Evolutionary conservation across 1,139 yeast species (phyloP).

Genomic region (Williopsis jadinii): DNA sequence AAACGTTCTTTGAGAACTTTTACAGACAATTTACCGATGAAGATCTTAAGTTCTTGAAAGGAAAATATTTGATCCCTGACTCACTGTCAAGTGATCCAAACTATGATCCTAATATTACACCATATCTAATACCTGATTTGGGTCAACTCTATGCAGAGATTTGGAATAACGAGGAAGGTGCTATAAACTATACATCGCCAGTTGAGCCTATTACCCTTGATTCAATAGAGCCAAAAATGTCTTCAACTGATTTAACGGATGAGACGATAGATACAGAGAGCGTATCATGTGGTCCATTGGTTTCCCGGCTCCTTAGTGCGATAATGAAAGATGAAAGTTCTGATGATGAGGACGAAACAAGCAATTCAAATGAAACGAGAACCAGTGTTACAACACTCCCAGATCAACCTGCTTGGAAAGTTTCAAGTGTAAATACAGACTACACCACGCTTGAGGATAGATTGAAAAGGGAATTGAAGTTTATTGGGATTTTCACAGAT

Average conservation of each 20-base stretch:
- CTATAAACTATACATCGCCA: constrained; percentile 31
- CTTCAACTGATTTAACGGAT: constrained; percentile 54
- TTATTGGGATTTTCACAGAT: constrained; percentile 85
- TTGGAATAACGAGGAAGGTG: constrained; percentile 80
- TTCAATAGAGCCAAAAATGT: constrained; percentile 54
- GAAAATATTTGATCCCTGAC: constrained; percentile 50
- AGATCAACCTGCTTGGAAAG: constrained; percentile 42
- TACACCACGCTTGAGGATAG: constrained; percentile 82
- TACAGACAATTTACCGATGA: constrained; percentile 74
- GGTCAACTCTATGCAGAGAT: constrained; percentile 76
- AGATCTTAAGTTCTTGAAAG: constrained; percentile 68
- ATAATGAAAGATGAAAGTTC: constrained; percentile 44
- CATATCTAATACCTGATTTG: constrained; percentile 72
- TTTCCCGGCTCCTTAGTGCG: constrained; percentile 80
- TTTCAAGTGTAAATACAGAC: constrained; percentile 46
- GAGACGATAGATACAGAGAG: constrained; percentile 62
- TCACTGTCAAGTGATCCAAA: constrained; percentile 33
- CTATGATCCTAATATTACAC: constrained; percentile 62
- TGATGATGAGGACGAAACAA: constrained; percentile 25
- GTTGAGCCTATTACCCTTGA: constrained; percentile 30
- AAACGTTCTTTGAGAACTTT: constrained; percentile 78
- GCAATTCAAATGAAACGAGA: constrained; percentile 16
- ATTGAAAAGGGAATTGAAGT: constrained; percentile 76
- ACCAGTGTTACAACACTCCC: constrained; percentile 28
- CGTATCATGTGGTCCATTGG: constrained; percentile 87